Evolutionary conservation across 148 eudicot genomes (phyloP).

Genomic region (Gaultheria prostrata): DNA sequence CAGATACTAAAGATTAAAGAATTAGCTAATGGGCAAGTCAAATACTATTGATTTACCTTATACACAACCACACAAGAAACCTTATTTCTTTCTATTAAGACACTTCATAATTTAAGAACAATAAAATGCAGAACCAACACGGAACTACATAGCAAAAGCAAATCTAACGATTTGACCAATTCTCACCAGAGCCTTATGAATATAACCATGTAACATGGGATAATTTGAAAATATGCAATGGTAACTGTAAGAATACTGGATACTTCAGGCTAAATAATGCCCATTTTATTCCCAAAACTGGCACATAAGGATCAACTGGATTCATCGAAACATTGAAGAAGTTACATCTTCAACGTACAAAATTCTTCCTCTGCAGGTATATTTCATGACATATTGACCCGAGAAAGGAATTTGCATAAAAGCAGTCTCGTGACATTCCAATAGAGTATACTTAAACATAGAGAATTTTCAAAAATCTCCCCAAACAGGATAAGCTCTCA

Average conservation of each 20-base stretch:
- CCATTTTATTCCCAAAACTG: background rate
- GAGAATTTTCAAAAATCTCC: background rate
- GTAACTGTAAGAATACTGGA: background rate
- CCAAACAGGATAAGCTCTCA: background rate
- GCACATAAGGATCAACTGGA: background rate
- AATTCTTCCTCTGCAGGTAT: background rate
- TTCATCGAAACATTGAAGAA: background rate
- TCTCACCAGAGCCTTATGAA: background rate
- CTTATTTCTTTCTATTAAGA: background rate
- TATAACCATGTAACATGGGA: no score
- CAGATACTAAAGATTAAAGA: background rate
- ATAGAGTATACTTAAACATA: background rate
- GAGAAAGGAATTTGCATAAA: background rate
- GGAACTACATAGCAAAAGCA: background rate
- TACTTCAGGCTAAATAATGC: background rate
- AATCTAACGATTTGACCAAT: background rate
- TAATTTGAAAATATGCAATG: background rate
- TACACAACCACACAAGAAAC: background rate
- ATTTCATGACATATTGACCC: background rate
- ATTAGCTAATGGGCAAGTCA: background rate
- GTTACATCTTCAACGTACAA: background rate
- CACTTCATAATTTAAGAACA: background rate
- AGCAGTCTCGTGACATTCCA: background rate
- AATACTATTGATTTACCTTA: background rate
- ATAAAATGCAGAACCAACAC: background rate